A percentile compares a stretch with the other conserved stretches of the same genome.
These are phyloP conservation scores for Populus pruinosa DNA, from an alignment of 345 rosid species.

Conservation along the genomic window DNA sequence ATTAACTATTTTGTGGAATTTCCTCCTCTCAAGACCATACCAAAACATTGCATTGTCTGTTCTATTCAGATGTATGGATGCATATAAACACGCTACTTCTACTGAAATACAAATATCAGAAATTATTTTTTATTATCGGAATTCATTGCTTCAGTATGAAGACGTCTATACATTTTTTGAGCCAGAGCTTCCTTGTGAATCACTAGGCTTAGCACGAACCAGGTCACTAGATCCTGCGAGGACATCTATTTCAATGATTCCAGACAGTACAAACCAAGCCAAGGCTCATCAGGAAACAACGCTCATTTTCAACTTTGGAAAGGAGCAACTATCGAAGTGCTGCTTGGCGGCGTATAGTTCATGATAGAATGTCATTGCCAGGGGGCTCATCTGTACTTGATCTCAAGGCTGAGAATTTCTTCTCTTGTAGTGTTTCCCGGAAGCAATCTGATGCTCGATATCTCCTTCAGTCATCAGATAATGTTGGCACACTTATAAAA, in stretches of 20 bases:
- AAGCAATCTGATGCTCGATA: slow-evolving; percentile 51
- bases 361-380: slow-evolving; percentile 26
- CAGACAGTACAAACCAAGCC: slow-evolving; percentile 13
- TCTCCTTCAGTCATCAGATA: slow-evolving; percentile 39
- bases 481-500: slow-evolving; percentile 39
- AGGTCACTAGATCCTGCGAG: slow-evolving; percentile 15
- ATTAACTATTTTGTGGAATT: no score
- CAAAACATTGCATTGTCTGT: no score
- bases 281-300: slow-evolving; percentile 39
- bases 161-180: slow-evolving; percentile 54
- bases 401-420: slow-evolving; percentile 49
- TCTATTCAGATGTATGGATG: no score
- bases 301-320: slow-evolving; percentile 38
- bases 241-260: slow-evolving; percentile 9
- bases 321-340: slow-evolving; percentile 17
- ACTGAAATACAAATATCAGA: neutral
- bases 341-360: slow-evolving; percentile 27
- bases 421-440: slow-evolving; percentile 51
- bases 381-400: slow-evolving; percentile 59
- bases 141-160: slow-evolving; percentile 45
- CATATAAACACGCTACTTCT: no score
- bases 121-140: neutral
- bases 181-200: slow-evolving; percentile 47
- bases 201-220: neutral
- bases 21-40: no score